Evolutionary conservation across 2,329 filamentous ascomycete genomes (phyloP), one percentile per base, ranked within the genome.

Genomic region (Hypoxylon sp.): DNA sequence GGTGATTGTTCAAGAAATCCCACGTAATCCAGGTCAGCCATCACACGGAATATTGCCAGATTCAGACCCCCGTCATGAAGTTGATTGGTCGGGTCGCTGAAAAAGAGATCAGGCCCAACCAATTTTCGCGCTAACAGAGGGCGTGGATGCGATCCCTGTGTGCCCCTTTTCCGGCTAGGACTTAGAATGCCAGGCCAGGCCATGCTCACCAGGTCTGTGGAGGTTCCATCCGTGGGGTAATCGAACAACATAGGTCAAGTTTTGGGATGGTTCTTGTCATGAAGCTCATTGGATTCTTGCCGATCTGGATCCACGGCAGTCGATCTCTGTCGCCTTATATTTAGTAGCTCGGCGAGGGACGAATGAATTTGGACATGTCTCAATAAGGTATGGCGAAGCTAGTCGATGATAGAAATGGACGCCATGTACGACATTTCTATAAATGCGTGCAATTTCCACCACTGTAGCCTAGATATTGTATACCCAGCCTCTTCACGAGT

Each of bases 21-120:
- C 19, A 17, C 37, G n/a, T 17, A 14, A n/a, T 42, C n/a, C 10
- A 42, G n/a, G 29, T 13, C 37, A 42, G 37, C 37, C 3, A 31
- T 31, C n/a, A 42, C n/a, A n/a, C 6, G 14, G 39, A 42, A 42
- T 19, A 42, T 42, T 19, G 5, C 39, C 39, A 42, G 17, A 42
- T 42, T 19, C 9, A 42, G n/a, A 19, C 39, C 14, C n/a, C 3
- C 19, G 39, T 42, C 39, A 19, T 17, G 2, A n/a, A 19, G 5
- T 19, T 42, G 39, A 19, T 42, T 42, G n/a, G 39, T 42, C n/a
- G n/a, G 39, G 39, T 42, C 39, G 39, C 39, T n/a, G n/a, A 42
- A 42, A 8, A 8, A 19, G 39, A 42, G 39, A 19, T 42, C 14
- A 42, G 8, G 14, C 10, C 39, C n/a, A 42, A 42, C 14, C 37